Evolutionary conservation across 2,329 filamentous ascomycete species (phyloP).

Genomic region (Phoma sp.): DNA sequence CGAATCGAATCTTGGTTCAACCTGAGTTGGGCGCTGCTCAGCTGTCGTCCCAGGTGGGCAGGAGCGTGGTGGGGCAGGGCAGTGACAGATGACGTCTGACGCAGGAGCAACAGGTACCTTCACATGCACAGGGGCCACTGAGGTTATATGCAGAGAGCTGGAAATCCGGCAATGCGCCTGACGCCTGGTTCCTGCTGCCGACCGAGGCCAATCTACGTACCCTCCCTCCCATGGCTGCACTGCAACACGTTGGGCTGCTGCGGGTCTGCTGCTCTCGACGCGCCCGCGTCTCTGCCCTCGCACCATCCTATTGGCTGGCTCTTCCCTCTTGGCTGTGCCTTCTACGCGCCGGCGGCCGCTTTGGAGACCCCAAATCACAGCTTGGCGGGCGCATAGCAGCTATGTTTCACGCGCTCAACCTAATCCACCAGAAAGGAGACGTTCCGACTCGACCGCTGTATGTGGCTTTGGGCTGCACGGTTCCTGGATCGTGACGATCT

Average conservation of each 20-base stretch:
- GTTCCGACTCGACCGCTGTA: constrained; percentile 15
- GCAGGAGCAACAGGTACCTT: constrained; percentile 6
- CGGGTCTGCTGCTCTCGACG: constrained; percentile 21
- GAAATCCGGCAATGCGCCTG: constrained; percentile 16
- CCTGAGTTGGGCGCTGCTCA: constrained; percentile 9
- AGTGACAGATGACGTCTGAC: constrained; percentile 22
- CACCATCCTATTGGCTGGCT: constrained; percentile 35
- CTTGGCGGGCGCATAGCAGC: constrained; percentile 41
- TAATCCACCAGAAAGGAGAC: constrained; percentile 11
- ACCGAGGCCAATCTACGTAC: constrained; percentile 30
- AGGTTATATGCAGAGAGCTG: constrained; percentile 15
- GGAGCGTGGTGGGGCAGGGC: constrained; percentile 14
- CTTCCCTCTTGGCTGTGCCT: constrained; percentile 1
- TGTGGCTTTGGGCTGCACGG: constrained; percentile 10
- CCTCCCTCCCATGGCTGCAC: constrained; percentile 21
- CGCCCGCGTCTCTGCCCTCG: constrained; percentile 20
- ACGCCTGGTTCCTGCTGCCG: constrained; percentile 16
- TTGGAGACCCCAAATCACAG: constrained; percentile 36
- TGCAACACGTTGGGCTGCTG: constrained; percentile 17
- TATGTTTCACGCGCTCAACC: constrained; percentile 7
- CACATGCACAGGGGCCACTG: constrained; percentile 13
- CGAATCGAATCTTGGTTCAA: constrained; percentile 9
- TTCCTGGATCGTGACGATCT: constrained; percentile 3
- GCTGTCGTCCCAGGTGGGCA: constrained; percentile 9
- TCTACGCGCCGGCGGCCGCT: constrained; percentile 43